A percentile compares a stretch with the other conserved stretches of the same genome.
Evolutionary conservation across 192 early-diverging fungal genomes (phyloP).

Genomic region (Physocladia obscura): DNA sequence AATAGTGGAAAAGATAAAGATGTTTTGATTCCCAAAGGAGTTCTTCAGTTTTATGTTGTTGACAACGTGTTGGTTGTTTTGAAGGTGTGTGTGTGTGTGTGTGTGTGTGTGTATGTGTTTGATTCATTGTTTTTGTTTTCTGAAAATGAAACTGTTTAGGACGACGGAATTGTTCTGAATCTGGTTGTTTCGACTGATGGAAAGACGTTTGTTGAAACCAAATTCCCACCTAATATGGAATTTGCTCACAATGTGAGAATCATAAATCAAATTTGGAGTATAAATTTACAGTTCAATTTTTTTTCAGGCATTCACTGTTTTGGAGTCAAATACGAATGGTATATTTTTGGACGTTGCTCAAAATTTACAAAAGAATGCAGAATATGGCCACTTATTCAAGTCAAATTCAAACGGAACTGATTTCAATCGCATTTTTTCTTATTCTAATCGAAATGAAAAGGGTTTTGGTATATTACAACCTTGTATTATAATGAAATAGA

Average conservation of each 20-base stretch:
- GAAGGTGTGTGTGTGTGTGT: slow-evolving; percentile 36
- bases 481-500: slow-evolving; percentile 92
- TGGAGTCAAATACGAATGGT: slow-evolving; percentile 72
- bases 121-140: slow-evolving; percentile 10
- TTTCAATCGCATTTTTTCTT: slow-evolving; percentile 71
- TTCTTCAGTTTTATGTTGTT: slow-evolving; percentile 78
- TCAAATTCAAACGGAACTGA: slow-evolving; percentile 83
- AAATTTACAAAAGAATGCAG: slow-evolving; percentile 40
- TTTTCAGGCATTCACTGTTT: slow-evolving; percentile 69
- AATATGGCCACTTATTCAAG: slow-evolving; percentile 86
- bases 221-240: slow-evolving; percentile 80
- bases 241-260: slow-evolving; percentile 71
- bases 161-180: slow-evolving; percentile 46
- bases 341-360: slow-evolving; percentile 48
- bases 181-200: slow-evolving; percentile 80
- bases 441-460: slow-evolving; percentile 74
- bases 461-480: slow-evolving; percentile 43
- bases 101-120: background rate
- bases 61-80: slow-evolving; percentile 81
- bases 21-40: slow-evolving; percentile 61
- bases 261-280: too few relatives aligned
- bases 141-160: slow-evolving; percentile 21
- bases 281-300: too few relatives aligned
- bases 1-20: slow-evolving; percentile 52
- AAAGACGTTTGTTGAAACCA: slow-evolving; percentile 62